A percentile compares a stretch with the other conserved stretches of the same genome.
These are phyloP conservation scores for Neurospora cerealis DNA, from an alignment of 495 filamentous ascomycete species.

Conservation along the genomic window DNA sequence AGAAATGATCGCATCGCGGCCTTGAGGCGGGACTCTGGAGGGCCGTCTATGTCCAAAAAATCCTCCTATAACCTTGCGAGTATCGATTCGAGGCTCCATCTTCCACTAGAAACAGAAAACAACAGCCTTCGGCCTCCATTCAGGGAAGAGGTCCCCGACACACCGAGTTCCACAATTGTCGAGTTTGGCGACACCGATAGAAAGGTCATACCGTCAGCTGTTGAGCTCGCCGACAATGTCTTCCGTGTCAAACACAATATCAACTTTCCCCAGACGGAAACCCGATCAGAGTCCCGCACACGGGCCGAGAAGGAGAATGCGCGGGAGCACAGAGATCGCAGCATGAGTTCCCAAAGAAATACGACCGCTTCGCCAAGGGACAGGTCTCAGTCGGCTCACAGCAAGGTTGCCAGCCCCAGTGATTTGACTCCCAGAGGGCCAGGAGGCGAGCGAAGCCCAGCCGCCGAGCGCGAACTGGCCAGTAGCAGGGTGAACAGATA, in stretches of 20 bases:
- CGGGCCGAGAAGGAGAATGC: neutral
- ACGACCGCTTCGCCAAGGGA: neutral
- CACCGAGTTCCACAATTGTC: constrained; percentile 6
- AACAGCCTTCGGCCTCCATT: no score
- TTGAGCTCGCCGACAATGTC: neutral
- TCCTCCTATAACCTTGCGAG: no score
- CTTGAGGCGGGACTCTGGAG: no score
- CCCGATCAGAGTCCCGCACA: neutral
- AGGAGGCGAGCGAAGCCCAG: neutral
- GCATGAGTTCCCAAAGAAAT: neutral
- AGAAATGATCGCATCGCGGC: no score
- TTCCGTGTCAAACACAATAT: neutral
- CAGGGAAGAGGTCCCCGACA: neutral
- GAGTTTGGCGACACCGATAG: constrained; percentile 7
- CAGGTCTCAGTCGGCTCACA: neutral
- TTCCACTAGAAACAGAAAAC: no score
- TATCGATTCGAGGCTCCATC: no score
- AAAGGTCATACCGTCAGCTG: neutral
- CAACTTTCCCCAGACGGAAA: neutral
- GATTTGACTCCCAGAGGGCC: no score
- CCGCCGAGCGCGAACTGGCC: neutral
- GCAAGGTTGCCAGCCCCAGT: no score
- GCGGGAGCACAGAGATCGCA: neutral
- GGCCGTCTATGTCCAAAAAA: no score
- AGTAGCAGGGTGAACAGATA: neutral